Evolutionary conservation across 345 rosid genomes (phyloP), one percentile per base, ranked within the genome.

Genomic region (Adansonia digitata): DNA sequence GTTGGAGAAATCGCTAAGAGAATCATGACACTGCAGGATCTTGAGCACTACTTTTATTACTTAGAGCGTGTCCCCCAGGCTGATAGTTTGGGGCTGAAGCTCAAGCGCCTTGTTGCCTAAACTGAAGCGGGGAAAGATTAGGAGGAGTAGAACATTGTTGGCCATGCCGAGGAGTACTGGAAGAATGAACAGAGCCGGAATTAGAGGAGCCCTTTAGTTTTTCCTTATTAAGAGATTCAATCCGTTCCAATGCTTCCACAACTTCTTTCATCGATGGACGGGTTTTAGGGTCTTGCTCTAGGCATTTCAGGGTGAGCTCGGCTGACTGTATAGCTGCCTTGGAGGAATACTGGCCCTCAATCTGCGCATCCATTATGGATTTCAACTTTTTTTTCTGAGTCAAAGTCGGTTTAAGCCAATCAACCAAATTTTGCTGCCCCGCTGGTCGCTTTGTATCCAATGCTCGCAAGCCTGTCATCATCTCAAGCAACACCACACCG

Each of bases 201-300:
- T 49, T 46, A 40, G 49, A 42, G 20, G 75, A 7, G 70, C 61
- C 74, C 70, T 74, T 77, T 46, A 37, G 42, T 73, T 74, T 80
- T 29, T 66, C 81, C 76, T 71, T 79, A 39, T 43, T 57, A 22
- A 81, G 80, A 45, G 74, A 79, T 55, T 80, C 85, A 43, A 90
- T 81, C 69, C 71, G 77, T 73, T 83, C 86, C 74, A 90, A 65
- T 9, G 62, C 62, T 29, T 85, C 86, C 49, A 82, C 49, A 11
- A 86, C 95, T 79, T 88, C 86, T 65, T 76, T 73, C 92, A 88
- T 90, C 69, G 87, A 79, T 13, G 91, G 91, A 7, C 92, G 88
- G 71, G 45, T 75, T 73, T 53, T 82, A 7, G 91, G 95, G 43
- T 88, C 88, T 0, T 31, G 0, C 37, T 83, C 85, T 0, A 86